A percentile compares a stretch with the other conserved stretches of the same genome.
These are phyloP conservation scores for Fusarium udum DNA, from an alignment of 2,329 filamentous ascomycete species.

Conservation along the genomic window DNA sequence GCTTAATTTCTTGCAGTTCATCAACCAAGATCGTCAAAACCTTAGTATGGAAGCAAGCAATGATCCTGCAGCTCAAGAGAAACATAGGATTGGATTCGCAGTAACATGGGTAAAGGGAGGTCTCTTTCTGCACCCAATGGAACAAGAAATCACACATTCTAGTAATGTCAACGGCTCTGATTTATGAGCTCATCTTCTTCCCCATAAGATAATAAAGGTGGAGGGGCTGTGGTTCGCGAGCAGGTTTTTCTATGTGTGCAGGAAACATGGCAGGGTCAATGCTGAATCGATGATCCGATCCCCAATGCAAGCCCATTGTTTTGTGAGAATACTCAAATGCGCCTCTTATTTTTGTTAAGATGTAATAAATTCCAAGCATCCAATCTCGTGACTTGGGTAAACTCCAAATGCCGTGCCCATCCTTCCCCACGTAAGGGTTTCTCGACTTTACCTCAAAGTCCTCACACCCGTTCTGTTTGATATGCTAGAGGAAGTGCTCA, in stretches of 20 bases:
- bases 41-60: neutral
- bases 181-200: neutral
- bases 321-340: neutral
- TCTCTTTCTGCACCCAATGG: neutral
- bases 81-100: neutral
- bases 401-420: neutral
- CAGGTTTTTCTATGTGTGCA: slow-evolving; percentile 27
- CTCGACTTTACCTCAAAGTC: neutral
- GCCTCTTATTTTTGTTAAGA: neutral
- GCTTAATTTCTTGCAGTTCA: slow-evolving; percentile 28
- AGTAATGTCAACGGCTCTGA: neutral
- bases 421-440: neutral
- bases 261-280: slow-evolving; percentile 26
- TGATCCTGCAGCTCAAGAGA: neutral
- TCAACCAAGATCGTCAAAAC: neutral
- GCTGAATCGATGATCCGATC: slow-evolving; percentile 12
- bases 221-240: slow-evolving; percentile 13
- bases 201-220: neutral
- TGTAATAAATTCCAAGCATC: neutral
- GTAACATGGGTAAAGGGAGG: neutral
- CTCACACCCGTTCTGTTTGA: neutral
- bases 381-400: neutral
- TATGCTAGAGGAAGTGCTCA: neutral
- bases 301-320: neutral
- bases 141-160: neutral